Base-by-base conservation (phyloP, 2,329 filamentous ascomycete genomes). In the Stemphylium lycopersici region DNA sequence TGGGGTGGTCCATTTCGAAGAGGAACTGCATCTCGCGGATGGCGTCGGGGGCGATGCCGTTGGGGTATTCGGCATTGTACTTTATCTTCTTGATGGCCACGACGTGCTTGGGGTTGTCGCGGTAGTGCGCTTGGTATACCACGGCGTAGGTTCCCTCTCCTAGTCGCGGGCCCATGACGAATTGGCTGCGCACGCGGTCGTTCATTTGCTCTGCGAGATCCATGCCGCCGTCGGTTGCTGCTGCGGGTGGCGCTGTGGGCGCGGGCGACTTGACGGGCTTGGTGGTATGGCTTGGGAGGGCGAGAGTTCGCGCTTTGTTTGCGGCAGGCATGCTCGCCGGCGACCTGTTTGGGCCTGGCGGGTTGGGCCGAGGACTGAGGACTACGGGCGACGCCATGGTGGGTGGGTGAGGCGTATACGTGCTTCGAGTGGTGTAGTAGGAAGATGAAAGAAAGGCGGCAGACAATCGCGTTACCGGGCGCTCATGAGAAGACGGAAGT, bases 101-200 rank as follows among this genome's bases (percentile, higher is more conserved):
- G 49, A 90, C 84, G 37, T 86, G 84, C 31, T 83, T 82, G 5
- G 91, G 89, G 66, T 95, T 87, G 55, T 78, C 73, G 59, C 87
- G 85, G 40, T 95, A 83, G 76, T 93, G 90, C 47, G 93, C 95
- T 48, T 93, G 86, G 80, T 92, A 97, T 69, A 99, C 95, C 69
- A 96, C 88, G 73, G 95, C 95, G 75, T 99, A 99, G 61, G 95
- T 98, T 80, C 95, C 95, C 77, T 96, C 91, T 75, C 95, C 95
- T 56, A 99, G 86, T 72, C 95, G 95, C 74, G 90, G 92, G 70
- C 91, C 90, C 80, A 96, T 96, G 62, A 95, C 85, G 75, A 96
- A 99, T 81, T 95, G 96, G 63, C 85, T 84, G 76, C 92, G 91
- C 69, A 80, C 75, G 32, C 77, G 68, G 7, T 77, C 72, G 61